Base-by-base conservation (phyloP, 441 rosid genomes). In the Erysimum cheiri region DNA sequence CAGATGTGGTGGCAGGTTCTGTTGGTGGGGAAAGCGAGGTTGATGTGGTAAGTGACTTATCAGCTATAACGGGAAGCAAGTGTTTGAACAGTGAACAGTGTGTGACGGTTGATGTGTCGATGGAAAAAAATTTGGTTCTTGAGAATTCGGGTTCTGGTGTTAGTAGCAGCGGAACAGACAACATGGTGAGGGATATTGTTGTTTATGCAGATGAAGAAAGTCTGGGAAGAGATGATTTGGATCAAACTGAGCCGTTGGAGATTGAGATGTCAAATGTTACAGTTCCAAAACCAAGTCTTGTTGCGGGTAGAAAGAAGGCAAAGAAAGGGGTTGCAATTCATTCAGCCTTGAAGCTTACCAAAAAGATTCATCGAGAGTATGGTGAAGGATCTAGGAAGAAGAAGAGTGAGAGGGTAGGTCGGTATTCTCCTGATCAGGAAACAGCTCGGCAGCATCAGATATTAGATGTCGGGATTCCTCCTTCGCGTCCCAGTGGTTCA, bases 11-110 rank as follows among this genome's bases (percentile, higher is more conserved):
- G 6, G 32, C 5, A 7, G 53, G 19, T 39, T 43, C 62, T 39
- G 40, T 33, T 24, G 11, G 43, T 46, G 50, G 32, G 29, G 76
- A 80, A 57, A 78, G 87, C 74, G 80, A 64, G 43, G 65, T 75
- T 53, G 72, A 81, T 0, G 89, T 80, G 13, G 62, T 77, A 4
- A 80, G 92, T 74, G 78, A 82, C 58, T 85, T 83, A 52, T 85
- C 91, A 64, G 75, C 74, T 0, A 17, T 50, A 24, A 82, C 82
- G 56, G 86, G 92, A 75, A 62, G 72, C 55, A 84, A 82, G 49
- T 80, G 80, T 70, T 41, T 64, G 3, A 13, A 40, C 13, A 4
- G 50, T 65, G 70, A 22, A 39, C 19, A 9, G 2, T 13, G 52
- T 60, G 49, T 60, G 32, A 36, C 40, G 29, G 40, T 59, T 48